phyloP scores from a whole-genome alignment of 306 rosid species.

The Dicorynia guianensis region DNA sequence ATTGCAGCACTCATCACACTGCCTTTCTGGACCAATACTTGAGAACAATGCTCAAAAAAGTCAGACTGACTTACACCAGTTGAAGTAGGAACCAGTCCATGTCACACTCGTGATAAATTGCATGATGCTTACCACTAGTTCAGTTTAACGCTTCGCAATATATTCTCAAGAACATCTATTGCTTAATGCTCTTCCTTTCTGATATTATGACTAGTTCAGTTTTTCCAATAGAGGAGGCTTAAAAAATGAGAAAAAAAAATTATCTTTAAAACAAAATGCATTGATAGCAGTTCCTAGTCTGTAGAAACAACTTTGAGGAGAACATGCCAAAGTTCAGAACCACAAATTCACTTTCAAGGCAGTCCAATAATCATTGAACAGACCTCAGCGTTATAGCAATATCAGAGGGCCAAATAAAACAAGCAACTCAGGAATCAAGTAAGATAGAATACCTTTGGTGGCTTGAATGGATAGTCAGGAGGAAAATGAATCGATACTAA shows the following conservation, averaged over 20 bases:
- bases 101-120: neutral
- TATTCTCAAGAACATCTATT: too few species aligned
- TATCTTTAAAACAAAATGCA: neutral
- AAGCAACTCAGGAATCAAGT: slow-evolving; percentile 6
- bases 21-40: neutral
- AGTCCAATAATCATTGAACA: neutral
- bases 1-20: neutral
- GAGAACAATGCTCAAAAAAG: neutral
- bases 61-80: neutral
- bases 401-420: neutral
- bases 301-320: slow-evolving; percentile 14
- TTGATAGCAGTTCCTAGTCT: slow-evolving; percentile 1
- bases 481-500: slow-evolving; percentile 85
- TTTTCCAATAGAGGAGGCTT: too few species aligned
- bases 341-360: slow-evolving; percentile 5
- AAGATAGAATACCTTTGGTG: slow-evolving; percentile 68
- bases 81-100: neutral
- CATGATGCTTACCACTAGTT: neutral
- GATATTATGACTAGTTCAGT: too few species aligned
- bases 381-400: neutral
- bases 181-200: too few species aligned
- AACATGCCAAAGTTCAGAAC: neutral
- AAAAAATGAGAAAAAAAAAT: too few species aligned
- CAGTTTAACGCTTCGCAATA: too few species aligned
- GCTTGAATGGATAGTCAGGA: slow-evolving; percentile 93